Percentiles rank a stretch among this genome's conserved stretches.
These are phyloP conservation scores for Neurospora tetraspora DNA, from an alignment of 495 filamentous ascomycete genomes.

Conservation along the genomic window DNA sequence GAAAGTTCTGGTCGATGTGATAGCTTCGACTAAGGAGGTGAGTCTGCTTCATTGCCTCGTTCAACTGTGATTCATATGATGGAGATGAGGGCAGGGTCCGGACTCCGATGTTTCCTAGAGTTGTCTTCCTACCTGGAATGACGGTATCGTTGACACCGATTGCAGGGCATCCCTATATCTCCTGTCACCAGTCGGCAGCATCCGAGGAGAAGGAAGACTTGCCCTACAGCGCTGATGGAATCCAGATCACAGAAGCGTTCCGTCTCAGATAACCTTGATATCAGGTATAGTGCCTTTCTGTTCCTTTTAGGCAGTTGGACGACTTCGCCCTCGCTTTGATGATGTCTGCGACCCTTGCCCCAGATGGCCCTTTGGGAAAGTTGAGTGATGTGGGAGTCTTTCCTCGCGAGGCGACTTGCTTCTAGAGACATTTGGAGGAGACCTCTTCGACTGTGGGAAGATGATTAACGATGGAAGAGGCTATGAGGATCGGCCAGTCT, in stretches of 20 bases:
- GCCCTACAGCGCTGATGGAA: not conserved
- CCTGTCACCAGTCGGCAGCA: not conserved
- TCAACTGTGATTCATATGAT: not conserved
- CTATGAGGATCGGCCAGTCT: not conserved
- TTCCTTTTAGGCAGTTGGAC: not conserved
- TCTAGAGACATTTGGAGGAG: not conserved
- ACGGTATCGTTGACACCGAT: not conserved
- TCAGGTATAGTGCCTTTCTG: not conserved
- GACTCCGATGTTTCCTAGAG: not conserved
- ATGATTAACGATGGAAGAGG: not conserved
- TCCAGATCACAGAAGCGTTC: not conserved
- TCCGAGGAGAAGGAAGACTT: not conserved
- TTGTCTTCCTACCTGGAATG: not conserved
- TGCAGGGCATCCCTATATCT: not conserved
- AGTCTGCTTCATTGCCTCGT: not conserved
- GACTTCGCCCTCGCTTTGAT: not conserved
- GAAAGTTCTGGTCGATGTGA: not conserved
- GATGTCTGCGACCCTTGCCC: not conserved
- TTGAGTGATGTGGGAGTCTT: not conserved
- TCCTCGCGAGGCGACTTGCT: not conserved
- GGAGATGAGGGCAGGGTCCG: not conserved
- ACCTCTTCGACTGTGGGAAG: not conserved
- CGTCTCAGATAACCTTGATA: not conserved
- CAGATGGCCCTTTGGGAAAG: too few relatives aligned
- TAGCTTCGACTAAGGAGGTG: not conserved